Evolutionary conservation across 805 yeast species (phyloP), one percentile per base, ranked within the genome.

Genomic region (Candida coleopterorum): DNA sequence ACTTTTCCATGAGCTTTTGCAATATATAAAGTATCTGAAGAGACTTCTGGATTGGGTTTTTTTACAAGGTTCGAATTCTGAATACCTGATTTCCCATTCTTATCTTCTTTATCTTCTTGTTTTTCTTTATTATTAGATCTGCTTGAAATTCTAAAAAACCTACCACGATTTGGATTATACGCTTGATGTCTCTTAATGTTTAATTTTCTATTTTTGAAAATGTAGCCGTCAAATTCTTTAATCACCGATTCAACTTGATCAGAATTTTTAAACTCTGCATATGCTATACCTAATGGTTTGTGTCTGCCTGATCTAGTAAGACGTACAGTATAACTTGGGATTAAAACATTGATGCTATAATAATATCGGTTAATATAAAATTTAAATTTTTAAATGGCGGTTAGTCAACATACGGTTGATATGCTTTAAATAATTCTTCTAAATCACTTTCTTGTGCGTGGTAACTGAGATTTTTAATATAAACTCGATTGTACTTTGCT

Each of bases 281-380:
- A 64, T 1, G 62, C 71, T 32, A 76, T 71, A 3, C 93, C 90
- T 44, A 76, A 56, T 2, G 79, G 74, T 43, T 57, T 65, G 32
- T 64, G 68, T 34, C 60, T 62, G 26, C 49, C 52, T 6, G 50
- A 49, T 29, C 71, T 61, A 39, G 66, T 58, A 9, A 74, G 74
- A 23, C 74, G 62, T 12, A 74, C 63, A 2, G 77, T 72, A 44
- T 72, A 74, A 40, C 72, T 70, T 18, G 83, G 84, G 35, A 78
- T 68, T 44, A 77, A 56, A 3, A 76, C 73, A 17, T 47, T 50
- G 63, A 62, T 7, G 30, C 50, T 48, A 27, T 11, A 24, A 24
- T 8, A 24, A 24, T 6, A 10, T 24, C 11, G 34, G 34, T 39
- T 34, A 38, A 18, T 23, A 32, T 20, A 20, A 20, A n/a, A 24